A percentile compares a stretch with the other conserved stretches of the same genome.
phyloP scores from a whole-genome alignment of 2,329 filamentous ascomycete species.

The Talaromyces piceae region DNA sequence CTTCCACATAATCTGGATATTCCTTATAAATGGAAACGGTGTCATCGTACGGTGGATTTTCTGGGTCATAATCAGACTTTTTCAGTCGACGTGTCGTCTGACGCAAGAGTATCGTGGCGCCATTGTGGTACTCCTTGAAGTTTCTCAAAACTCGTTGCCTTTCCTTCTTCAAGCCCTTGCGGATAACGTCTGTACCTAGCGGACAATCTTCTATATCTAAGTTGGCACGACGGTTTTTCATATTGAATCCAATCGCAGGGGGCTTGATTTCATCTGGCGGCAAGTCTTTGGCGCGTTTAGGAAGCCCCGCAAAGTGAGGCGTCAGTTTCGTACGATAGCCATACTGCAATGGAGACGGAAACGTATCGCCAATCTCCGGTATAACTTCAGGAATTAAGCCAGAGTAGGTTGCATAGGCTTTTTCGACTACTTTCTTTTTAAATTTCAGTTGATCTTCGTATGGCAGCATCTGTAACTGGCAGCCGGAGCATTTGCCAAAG shows the following conservation, averaged over 20 bases:
- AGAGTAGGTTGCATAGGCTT: constrained; percentile 87
- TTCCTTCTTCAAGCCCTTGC: constrained; percentile 70
- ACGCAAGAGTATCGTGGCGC: constrained; percentile 80
- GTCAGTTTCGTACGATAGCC: constrained; percentile 95
- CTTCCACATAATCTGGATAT: constrained; percentile 57
- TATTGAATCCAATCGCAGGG: constrained; percentile 83
- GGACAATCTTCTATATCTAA: constrained; percentile 97
- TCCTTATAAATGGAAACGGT: constrained; percentile 47
- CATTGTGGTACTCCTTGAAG: constrained; percentile 64
- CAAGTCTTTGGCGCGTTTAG: constrained; percentile 46
- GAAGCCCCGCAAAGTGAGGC: constrained; percentile 83
- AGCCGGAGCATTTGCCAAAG: constrained; percentile 80
- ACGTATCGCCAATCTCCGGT: constrained; percentile 72
- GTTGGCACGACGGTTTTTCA: constrained; percentile 70
- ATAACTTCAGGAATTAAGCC: constrained; percentile 67
- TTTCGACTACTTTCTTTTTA: constrained; percentile 81
- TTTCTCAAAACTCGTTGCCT: constrained; percentile 66
- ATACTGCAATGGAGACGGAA: constrained; percentile 83
- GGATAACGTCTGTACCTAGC: constrained; percentile 80
- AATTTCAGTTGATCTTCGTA: constrained; percentile 78
- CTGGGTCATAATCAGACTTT: constrained; percentile 8
- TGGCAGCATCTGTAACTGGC: constrained; percentile 95
- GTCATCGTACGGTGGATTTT: constrained; percentile 27
- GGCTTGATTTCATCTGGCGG: constrained; percentile 33
- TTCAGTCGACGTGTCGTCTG: constrained; percentile 65